phyloP scores from a whole-genome alignment of 2,329 filamentous ascomycete species.

The Xylaria arbuscula region DNA sequence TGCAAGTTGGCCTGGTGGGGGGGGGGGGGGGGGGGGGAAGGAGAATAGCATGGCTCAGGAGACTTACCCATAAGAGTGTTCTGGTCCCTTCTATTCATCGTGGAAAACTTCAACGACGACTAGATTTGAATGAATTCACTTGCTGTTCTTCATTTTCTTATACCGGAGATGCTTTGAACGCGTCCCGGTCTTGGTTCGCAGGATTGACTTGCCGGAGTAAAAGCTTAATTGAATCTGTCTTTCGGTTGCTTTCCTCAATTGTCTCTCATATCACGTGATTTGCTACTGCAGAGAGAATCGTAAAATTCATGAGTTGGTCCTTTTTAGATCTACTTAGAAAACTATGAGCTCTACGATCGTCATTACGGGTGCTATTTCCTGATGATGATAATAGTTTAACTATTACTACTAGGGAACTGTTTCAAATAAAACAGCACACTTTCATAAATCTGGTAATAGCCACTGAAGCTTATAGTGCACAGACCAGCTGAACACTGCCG shows the following conservation, averaged over 20 bases:
- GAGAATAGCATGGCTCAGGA: background rate
- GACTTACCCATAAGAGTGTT: constrained; percentile 47
- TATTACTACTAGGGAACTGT: too few relatives aligned
- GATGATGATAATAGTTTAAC: too few relatives aligned
- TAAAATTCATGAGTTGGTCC: background rate
- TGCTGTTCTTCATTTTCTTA: constrained; percentile 5
- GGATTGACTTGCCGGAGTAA: background rate
- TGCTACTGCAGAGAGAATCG: background rate
- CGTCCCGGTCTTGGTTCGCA: background rate
- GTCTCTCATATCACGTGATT: constrained; percentile 13
- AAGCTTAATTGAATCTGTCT: background rate
- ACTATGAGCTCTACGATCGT: too few relatives aligned
- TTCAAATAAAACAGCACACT: too few relatives aligned
- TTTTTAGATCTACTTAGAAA: background rate
- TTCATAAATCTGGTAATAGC: too few relatives aligned
- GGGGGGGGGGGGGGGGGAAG: background rate
- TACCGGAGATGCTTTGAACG: background rate
- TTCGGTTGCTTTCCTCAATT: background rate
- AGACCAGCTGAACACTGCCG: too few relatives aligned
- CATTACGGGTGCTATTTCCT: too few relatives aligned
- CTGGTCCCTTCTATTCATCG: constrained; percentile 47
- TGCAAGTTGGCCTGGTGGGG: background rate
- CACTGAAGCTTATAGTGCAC: too few relatives aligned
- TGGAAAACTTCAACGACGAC: constrained; percentile 19
- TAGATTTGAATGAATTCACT: background rate